phyloP scores from a whole-genome alignment of 306 rosid species.

The Cicer judaicum region DNA sequence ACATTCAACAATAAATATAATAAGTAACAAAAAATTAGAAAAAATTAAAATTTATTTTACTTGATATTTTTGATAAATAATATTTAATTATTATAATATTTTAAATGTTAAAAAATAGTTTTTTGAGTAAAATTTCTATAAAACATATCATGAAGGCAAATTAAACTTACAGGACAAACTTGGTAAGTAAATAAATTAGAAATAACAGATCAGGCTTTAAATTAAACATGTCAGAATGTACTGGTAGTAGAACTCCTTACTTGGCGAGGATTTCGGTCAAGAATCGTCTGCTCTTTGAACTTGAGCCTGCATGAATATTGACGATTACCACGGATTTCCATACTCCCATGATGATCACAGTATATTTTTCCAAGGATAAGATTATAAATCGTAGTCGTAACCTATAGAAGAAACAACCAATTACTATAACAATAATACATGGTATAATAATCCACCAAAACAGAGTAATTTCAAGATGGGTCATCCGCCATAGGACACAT shows the following conservation, averaged over 20 bases:
- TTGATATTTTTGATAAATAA: no score
- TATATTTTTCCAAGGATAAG: constrained; percentile 93
- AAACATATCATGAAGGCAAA: no score
- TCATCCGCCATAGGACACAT: no score
- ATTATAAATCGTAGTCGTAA: constrained; percentile 89
- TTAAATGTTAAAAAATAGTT: no score
- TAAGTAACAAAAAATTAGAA: not conserved
- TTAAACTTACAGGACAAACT: not conserved
- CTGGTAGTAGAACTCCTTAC: constrained; percentile 52
- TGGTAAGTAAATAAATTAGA: not conserved
- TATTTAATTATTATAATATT: no score
- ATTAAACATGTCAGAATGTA: not conserved
- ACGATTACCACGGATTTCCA: constrained; percentile 87
- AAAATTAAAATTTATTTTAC: no score
- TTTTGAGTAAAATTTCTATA: no score
- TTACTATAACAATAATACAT: not conserved
- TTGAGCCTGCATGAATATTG: constrained; percentile 81
- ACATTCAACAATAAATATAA: no score
- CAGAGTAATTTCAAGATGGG: constrained; percentile 20
- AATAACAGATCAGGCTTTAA: constrained; percentile 10
- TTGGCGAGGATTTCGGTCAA: constrained; percentile 98
- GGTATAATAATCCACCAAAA: constrained; percentile 20
- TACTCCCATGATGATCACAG: constrained; percentile 94
- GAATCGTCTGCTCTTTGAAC: constrained; percentile 92
- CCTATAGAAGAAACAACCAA: constrained; percentile 57